phyloP scores from a whole-genome alignment of 73 alveolate species.

The Paramecium tetraurelia region DNA sequence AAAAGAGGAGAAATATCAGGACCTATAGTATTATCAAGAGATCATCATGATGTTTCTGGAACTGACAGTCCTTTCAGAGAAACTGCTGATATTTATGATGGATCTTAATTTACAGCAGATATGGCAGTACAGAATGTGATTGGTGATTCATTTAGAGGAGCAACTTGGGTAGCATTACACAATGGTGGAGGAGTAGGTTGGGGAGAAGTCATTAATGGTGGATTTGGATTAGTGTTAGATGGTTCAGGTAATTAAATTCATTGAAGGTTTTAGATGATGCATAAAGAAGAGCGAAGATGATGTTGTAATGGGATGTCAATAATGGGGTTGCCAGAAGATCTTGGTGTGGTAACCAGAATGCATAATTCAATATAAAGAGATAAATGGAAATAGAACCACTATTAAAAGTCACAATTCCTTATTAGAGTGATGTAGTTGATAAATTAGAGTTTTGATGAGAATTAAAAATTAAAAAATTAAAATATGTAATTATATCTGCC shows the following conservation, averaged over 20 bases:
- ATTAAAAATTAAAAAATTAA: background rate
- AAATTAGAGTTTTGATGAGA: background rate
- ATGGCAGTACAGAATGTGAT: conserved; percentile 69
- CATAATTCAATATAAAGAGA: conserved; percentile 53
- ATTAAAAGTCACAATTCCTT: conserved; percentile 20
- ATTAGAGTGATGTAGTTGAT: background rate
- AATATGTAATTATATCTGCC: background rate
- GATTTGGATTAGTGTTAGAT: conserved; percentile 74
- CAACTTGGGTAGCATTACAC: conserved; percentile 74
- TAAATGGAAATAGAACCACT: conserved; percentile 46
- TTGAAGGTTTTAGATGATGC: conserved; percentile 56
- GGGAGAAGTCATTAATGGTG: conserved; percentile 76
- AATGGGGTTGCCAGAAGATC: conserved; percentile 74
- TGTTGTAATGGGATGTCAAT: conserved; percentile 73
- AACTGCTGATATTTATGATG: conserved; percentile 71
- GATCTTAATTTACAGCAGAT: conserved; percentile 72
- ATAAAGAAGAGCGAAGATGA: conserved; percentile 63
- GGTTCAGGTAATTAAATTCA: conserved; percentile 45
- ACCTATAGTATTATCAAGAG: conserved; percentile 69
- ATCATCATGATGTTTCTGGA: conserved; percentile 77
- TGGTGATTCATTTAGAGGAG: conserved; percentile 74
- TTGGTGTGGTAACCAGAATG: conserved; percentile 68
- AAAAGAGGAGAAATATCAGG: conserved; percentile 59
- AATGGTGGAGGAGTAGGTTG: conserved; percentile 81
- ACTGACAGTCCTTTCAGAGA: conserved; percentile 74